Conservation (phyloP, 169 alveolate species). For the Hammondia hammondi region DNA sequence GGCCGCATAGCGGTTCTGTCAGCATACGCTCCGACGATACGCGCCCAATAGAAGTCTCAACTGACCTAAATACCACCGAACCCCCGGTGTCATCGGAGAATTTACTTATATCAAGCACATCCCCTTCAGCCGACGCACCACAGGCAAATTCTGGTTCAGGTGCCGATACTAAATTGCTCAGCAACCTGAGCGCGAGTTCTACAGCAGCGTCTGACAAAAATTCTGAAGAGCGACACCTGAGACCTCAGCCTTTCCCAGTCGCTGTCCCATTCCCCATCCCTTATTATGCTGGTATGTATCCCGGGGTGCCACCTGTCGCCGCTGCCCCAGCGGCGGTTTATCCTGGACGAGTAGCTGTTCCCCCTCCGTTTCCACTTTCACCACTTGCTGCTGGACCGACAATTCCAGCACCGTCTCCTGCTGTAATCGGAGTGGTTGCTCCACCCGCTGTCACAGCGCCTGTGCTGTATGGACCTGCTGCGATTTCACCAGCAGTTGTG, state of each 20-base stretch:
- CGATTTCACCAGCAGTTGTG: not conserved
- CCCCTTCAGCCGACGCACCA: not conserved
- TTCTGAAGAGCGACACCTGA: not conserved
- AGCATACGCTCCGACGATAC: not conserved
- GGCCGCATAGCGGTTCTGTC: not conserved
- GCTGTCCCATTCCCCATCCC: not conserved
- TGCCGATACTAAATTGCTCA: not conserved
- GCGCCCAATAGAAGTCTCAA: not conserved
- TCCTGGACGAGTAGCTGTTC: not conserved
- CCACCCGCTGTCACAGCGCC: not conserved
- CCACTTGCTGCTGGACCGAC: slow-evolving; percentile 11
- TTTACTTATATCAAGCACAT: not conserved
- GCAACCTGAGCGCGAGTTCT: not conserved
- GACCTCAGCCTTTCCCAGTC: not conserved
- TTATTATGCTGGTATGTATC: not conserved
- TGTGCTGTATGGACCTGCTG: not conserved
- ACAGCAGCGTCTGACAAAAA: not conserved
- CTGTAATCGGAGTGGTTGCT: not conserved
- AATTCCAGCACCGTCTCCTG: not conserved
- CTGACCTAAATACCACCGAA: not conserved
- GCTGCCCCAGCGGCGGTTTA: not conserved
- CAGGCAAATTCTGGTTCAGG: not conserved
- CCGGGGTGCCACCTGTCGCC: not conserved
- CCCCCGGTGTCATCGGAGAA: not conserved
- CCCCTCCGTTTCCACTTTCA: slow-evolving; percentile 3